These are phyloP conservation scores for Parasitella parasitica DNA, from an alignment of 371 early-diverging fungal species.

Conservation along the genomic window DNA sequence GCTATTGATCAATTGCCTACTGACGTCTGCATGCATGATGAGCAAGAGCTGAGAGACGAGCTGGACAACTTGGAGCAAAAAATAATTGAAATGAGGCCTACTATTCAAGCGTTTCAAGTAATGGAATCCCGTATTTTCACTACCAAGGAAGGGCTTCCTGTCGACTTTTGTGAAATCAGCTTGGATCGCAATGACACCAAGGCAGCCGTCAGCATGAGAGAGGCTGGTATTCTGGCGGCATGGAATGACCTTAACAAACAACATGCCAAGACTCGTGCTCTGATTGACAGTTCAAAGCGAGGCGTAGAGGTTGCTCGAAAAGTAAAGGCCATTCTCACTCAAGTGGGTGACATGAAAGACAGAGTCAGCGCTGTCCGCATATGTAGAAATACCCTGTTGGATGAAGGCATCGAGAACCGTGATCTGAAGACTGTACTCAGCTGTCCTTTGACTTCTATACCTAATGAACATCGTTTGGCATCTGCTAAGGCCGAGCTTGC, in stretches of 20 bases:
- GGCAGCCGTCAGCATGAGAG: conserved; percentile 24
- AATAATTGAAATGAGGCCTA: conserved; percentile 35
- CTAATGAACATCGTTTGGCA: conserved; percentile 42
- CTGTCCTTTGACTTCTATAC: conserved; percentile 40
- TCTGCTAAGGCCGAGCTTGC: conserved; percentile 42
- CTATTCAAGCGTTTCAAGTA: conserved; percentile 40
- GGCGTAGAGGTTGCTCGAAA: conserved; percentile 45
- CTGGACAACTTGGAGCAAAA: conserved; percentile 39
- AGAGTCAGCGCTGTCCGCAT: conserved; percentile 36
- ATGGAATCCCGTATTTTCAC: conserved; percentile 35
- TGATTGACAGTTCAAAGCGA: conserved; percentile 31
- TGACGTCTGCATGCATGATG: conserved; percentile 42
- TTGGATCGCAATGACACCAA: conserved; percentile 26
- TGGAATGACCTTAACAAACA: conserved; percentile 40
- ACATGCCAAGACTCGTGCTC: conserved; percentile 17
- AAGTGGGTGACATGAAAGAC: conserved; percentile 47
- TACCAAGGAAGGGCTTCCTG: conserved; percentile 22
- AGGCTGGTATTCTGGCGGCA: conserved; percentile 29
- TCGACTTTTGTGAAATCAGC: conserved; percentile 27
- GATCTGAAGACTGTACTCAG: conserved; percentile 29
- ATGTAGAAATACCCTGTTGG: conserved; percentile 9
- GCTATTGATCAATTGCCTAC: conserved; percentile 38
- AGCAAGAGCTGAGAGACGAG: conserved; percentile 38
- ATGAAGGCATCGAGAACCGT: conserved; percentile 17
- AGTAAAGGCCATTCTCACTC: conserved; percentile 44